phyloP scores from a whole-genome alignment of 208 protist species.

The Jaenimonas drosophilae region DNA sequence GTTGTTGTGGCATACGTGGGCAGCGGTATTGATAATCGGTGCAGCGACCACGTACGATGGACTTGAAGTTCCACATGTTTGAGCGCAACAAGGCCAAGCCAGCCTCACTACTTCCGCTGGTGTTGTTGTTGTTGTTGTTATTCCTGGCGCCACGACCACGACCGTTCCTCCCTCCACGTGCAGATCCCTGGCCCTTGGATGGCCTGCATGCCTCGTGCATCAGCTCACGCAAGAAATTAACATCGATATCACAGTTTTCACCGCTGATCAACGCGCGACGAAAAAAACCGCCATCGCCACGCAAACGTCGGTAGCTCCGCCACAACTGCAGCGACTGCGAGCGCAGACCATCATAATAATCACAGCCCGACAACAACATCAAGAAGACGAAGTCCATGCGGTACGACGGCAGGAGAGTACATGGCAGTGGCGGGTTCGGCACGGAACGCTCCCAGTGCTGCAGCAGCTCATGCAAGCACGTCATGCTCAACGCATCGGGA shows the following conservation, averaged over 20 bases:
- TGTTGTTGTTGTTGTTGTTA: constrained; percentile 26
- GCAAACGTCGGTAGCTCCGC: constrained; percentile 60
- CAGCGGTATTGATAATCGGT: constrained; percentile 49
- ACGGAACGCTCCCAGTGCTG: constrained; percentile 42
- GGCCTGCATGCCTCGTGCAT: constrained; percentile 10
- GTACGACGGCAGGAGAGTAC: constrained; percentile 51
- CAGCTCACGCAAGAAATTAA: constrained; percentile 49
- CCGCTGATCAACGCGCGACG: constrained; percentile 30
- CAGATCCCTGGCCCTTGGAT: too few relatives aligned
- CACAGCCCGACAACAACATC: constrained; percentile 59
- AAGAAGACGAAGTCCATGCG: constrained; percentile 82
- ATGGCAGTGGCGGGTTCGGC: constrained; percentile 28
- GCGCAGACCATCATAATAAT: constrained; percentile 73
- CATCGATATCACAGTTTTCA: constrained; percentile 28
- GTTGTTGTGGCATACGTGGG: too few relatives aligned
- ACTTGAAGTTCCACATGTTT: constrained; percentile 61
- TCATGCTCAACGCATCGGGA: constrained; percentile 33
- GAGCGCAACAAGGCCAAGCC: constrained; percentile 46
- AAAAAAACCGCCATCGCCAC: constrained; percentile 53
- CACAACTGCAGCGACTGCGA: constrained; percentile 29
- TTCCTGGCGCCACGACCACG: constrained; percentile 11
- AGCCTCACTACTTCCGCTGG: constrained; percentile 9
- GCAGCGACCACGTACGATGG: constrained; percentile 35
- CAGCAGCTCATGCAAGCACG: constrained; percentile 43
- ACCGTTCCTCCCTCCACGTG: constrained; percentile 4